Conservation (phyloP, 257 asterid species). For the Linderniella brevidens region DNA sequence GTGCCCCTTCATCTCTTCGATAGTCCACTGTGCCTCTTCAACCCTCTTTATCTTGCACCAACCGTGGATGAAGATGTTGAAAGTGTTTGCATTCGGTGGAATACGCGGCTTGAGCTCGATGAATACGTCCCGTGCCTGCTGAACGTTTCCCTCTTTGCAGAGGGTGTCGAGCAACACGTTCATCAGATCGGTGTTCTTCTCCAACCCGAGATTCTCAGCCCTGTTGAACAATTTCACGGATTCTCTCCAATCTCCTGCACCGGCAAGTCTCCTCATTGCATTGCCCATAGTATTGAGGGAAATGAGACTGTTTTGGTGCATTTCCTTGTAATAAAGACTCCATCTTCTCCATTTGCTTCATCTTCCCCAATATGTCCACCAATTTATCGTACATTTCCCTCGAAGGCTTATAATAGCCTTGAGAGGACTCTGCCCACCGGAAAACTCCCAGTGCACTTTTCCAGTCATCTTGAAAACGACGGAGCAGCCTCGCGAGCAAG, state of each 20-base stretch:
- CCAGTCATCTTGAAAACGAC: constrained; percentile 82
- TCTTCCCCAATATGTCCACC: constrained; percentile 69
- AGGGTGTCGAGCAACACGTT: constrained; percentile 65
- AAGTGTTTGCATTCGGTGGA: constrained; percentile 57
- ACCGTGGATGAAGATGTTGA: constrained; percentile 66
- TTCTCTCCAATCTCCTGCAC: constrained; percentile 68
- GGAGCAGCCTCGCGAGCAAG: constrained; percentile 36
- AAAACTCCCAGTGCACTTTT: constrained; percentile 66
- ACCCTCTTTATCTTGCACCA: constrained; percentile 76
- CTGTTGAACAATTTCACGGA: constrained; percentile 49
- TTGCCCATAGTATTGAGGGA: constrained; percentile 47
- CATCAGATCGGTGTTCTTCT: constrained; percentile 58
- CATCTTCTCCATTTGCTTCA: constrained; percentile 71
- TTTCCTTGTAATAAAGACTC: constrained; percentile 29
- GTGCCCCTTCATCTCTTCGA: constrained; percentile 74
- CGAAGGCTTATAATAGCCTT: constrained; percentile 29
- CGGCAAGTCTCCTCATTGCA: constrained; percentile 65
- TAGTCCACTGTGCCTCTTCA: constrained; percentile 88
- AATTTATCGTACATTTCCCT: constrained; percentile 45
- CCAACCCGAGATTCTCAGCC: constrained; percentile 43
- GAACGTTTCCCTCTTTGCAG: constrained; percentile 54
- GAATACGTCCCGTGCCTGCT: constrained; percentile 52
- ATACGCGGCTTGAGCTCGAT: constrained; percentile 40
- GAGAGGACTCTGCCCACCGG: constrained; percentile 50
- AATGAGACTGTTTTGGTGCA: constrained; percentile 23